Percentiles rank a stretch among this genome's conserved stretches.
These are phyloP conservation scores for Arachis stenosperma DNA, from an alignment of 306 rosid genomes.

Conservation along the genomic window DNA sequence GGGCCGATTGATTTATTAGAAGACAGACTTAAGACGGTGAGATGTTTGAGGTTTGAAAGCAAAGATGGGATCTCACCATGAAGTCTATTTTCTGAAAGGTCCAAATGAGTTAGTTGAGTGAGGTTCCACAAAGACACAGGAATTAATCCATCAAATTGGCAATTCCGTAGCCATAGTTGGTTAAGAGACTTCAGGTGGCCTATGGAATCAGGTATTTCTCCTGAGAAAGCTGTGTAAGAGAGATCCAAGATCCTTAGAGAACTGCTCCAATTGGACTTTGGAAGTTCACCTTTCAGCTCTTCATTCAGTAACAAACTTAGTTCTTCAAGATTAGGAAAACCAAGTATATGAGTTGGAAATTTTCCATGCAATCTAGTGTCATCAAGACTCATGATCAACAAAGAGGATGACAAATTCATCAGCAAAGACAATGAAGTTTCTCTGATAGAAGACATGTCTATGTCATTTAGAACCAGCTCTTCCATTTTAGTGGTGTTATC, in stretches of 20 bases:
- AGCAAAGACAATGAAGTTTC: constrained; percentile 9
- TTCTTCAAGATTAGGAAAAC: background rate
- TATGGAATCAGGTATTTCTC: constrained; percentile 18
- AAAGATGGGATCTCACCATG: constrained; percentile 32
- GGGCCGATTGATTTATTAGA: too few relatives aligned
- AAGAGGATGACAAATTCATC: constrained; percentile 17
- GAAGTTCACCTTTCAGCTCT: background rate
- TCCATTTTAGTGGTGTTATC: constrained; percentile 11
- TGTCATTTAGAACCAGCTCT: background rate
- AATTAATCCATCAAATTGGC: background rate
- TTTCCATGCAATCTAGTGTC: background rate
- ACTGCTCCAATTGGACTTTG: constrained; percentile 19
- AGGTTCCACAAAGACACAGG: constrained; percentile 32
- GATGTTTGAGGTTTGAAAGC: constrained; percentile 17
- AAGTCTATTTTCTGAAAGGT: background rate
- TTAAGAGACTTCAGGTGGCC: constrained; percentile 1
- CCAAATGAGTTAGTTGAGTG: background rate
- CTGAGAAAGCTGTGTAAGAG: background rate
- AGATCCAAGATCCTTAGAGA: constrained; percentile 7
- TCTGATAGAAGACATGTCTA: background rate
- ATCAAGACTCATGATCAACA: background rate
- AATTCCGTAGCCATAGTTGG: accelerated
- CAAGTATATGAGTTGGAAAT: background rate
- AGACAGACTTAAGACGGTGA: background rate
- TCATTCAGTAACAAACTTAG: background rate